phyloP scores from a whole-genome alignment of 2,329 filamentous ascomycete genomes.

The Lecanicillium sp. region DNA sequence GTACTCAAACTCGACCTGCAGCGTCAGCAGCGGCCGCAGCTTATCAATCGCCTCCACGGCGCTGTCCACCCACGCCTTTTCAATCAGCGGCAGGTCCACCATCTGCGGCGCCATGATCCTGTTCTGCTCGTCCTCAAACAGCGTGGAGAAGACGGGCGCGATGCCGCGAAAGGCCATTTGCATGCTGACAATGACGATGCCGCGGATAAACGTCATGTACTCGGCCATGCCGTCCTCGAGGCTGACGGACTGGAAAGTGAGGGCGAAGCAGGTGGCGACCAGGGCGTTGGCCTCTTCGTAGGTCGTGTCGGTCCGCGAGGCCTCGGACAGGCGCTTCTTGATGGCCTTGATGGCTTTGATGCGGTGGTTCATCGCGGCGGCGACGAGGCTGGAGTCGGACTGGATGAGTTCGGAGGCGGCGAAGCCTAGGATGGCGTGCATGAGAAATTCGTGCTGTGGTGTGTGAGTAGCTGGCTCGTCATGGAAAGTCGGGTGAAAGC shows the following conservation, averaged over 20 bases:
- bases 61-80: slow-evolving; percentile 35
- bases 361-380: slow-evolving; percentile 55
- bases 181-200: slow-evolving; percentile 45
- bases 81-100: slow-evolving; percentile 36
- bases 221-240: slow-evolving; percentile 52
- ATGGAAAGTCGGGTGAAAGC: slow-evolving; percentile 14
- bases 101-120: slow-evolving; percentile 37
- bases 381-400: slow-evolving; percentile 41
- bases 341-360: slow-evolving; percentile 57
- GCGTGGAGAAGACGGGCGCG: slow-evolving; percentile 41
- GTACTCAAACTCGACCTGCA: slow-evolving; percentile 37
- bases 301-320: slow-evolving; percentile 29
- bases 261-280: slow-evolving; percentile 50
- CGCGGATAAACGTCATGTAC: slow-evolving; percentile 53
- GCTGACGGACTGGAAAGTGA: slow-evolving; percentile 51
- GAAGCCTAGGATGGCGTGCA: slow-evolving; percentile 63
- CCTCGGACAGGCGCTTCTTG: slow-evolving; percentile 43
- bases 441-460: slow-evolving; percentile 53
- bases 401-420: slow-evolving; percentile 57
- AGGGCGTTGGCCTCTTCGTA: slow-evolving; percentile 52
- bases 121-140: slow-evolving; percentile 33
- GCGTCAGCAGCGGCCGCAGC: slow-evolving; percentile 35
- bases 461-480: no score
- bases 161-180: slow-evolving; percentile 45
- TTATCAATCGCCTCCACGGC: slow-evolving; percentile 34